phyloP scores from a whole-genome alignment of 768 basidiomycete genomes.

The Xanthoconium purpureum region DNA sequence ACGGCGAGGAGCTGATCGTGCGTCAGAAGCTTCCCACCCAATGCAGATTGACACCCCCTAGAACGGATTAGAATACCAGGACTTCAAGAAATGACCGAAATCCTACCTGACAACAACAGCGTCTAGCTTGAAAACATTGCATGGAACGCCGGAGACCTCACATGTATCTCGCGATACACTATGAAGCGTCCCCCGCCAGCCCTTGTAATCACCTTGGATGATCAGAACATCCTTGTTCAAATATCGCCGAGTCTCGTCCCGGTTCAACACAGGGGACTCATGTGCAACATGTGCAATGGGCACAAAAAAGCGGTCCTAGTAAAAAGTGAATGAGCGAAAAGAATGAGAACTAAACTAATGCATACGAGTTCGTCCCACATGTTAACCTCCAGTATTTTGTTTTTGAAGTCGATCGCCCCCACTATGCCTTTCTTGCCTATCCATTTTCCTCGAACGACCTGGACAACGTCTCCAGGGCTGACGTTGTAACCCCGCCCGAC shows the following conservation, averaged over 20 bases:
- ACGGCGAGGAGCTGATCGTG: neutral
- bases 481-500: neutral
- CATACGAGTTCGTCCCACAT: neutral
- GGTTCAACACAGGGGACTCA: neutral
- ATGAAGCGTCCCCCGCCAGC: neutral
- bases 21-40: neutral
- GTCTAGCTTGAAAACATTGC: neutral
- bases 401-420: neutral
- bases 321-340: neutral
- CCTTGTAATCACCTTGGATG: neutral
- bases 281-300: slow-evolving; percentile 1
- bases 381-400: neutral
- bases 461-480: neutral
- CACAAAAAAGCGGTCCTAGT: neutral
- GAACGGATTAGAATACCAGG: neutral
- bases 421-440: neutral
- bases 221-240: neutral
- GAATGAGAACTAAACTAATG: neutral
- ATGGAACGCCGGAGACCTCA: neutral
- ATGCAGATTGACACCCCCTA: neutral
- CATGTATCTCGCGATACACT: neutral
- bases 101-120: neutral
- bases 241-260: neutral
- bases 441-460: neutral
- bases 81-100: no score